phyloP scores from a whole-genome alignment of 2,329 filamentous ascomycete species.

The Neopestalotiopsis clavispora region DNA sequence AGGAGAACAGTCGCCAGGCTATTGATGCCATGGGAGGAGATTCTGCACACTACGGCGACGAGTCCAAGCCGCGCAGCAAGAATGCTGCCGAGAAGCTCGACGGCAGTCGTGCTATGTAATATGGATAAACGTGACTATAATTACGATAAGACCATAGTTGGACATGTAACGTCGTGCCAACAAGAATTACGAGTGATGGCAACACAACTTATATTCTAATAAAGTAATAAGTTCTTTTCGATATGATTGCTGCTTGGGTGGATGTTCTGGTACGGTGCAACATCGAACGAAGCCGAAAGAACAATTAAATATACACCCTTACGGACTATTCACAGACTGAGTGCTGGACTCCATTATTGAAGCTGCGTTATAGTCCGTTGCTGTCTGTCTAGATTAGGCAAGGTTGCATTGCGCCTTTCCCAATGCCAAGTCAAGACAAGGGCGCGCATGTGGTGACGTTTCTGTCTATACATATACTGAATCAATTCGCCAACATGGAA shows the following conservation, averaged over 20 bases:
- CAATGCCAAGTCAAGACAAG: not conserved
- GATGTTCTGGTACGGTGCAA: too few relatives aligned
- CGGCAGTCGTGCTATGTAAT: constrained; percentile 38
- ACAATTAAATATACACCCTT: too few relatives aligned
- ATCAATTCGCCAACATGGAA: too few relatives aligned
- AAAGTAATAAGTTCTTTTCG: too few relatives aligned
- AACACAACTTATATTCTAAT: too few relatives aligned
- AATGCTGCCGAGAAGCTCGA: constrained; percentile 44
- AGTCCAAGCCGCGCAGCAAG: constrained; percentile 47
- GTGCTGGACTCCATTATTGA: too few relatives aligned
- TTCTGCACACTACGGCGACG: constrained; percentile 45
- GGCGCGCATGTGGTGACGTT: not conserved
- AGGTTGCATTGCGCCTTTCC: not conserved
- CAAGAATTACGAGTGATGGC: too few relatives aligned
- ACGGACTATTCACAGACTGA: too few relatives aligned
- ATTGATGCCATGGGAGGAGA: constrained; percentile 49
- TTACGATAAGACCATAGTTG: not conserved
- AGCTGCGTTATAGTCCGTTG: not conserved
- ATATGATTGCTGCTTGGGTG: too few relatives aligned
- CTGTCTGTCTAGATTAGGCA: not conserved
- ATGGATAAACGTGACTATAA: not conserved
- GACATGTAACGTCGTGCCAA: constrained; percentile 18
- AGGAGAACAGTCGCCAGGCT: constrained; percentile 46
- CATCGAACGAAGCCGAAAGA: too few relatives aligned
- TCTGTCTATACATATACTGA: too few relatives aligned